Evolutionary conservation across 192 early-diverging fungal species (phyloP).

Genomic region (Podila clonocystis): DNA sequence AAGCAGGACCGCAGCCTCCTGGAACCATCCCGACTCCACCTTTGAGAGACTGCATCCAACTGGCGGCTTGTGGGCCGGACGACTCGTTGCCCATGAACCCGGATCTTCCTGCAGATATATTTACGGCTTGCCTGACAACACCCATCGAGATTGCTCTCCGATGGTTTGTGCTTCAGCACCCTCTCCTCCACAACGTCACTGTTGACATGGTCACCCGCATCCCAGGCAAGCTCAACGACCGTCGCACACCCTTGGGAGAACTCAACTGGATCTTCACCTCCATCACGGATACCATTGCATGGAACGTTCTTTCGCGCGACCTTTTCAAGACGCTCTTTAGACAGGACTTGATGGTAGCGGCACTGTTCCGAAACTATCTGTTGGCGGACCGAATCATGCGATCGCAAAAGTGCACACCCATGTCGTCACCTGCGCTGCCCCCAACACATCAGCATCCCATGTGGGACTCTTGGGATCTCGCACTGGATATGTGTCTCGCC

Average conservation of each 20-base stretch:
- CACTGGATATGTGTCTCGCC: slow-evolving; percentile 91
- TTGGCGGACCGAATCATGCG: slow-evolving; percentile 97
- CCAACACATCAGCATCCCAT: slow-evolving; percentile 94
- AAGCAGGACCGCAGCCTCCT: slow-evolving; percentile 52
- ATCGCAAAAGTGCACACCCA: slow-evolving; percentile 91
- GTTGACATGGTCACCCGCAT: slow-evolving; percentile 88
- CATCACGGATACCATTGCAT: slow-evolving; percentile 98
- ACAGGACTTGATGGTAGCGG: slow-evolving; percentile 94
- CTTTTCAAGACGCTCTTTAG: slow-evolving; percentile 91
- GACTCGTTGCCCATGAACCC: slow-evolving; percentile 94
- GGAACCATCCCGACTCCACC: slow-evolving; percentile 55
- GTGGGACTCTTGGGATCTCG: slow-evolving; percentile 96
- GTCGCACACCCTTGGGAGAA: slow-evolving; percentile 95
- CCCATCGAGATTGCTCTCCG: slow-evolving; percentile 93
- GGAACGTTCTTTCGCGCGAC: slow-evolving; percentile 91
- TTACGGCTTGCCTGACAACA: slow-evolving; percentile 95
- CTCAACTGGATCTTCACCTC: slow-evolving; percentile 99
- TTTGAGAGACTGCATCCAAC: slow-evolving; percentile 86
- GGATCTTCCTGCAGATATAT: slow-evolving; percentile 95
- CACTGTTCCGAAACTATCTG: slow-evolving; percentile 95
- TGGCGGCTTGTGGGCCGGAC: slow-evolving; percentile 88
- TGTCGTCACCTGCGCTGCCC: slow-evolving; percentile 87
- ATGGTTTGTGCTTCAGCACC: slow-evolving; percentile 91
- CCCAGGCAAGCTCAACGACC: slow-evolving; percentile 89
- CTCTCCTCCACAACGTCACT: slow-evolving; percentile 76